These are phyloP conservation scores for Aspergillus novoparasiticus DNA, from an alignment of 2,329 filamentous ascomycete genomes.

Conservation along the genomic window DNA sequence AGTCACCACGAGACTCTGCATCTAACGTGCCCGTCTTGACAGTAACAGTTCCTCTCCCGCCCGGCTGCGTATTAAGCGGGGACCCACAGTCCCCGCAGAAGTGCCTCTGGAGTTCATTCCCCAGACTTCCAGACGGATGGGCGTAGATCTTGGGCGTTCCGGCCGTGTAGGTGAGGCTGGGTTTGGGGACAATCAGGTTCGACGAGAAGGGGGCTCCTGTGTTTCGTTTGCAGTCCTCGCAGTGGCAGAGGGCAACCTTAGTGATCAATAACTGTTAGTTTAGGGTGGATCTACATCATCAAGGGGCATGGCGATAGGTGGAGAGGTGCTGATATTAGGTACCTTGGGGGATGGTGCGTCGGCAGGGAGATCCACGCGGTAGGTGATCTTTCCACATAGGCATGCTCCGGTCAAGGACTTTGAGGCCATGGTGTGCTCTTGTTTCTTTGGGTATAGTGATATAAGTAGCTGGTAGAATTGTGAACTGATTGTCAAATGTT, in stretches of 20 bases:
- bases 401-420: conserved; percentile 18
- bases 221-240: conserved; percentile 29
- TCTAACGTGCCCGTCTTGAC: conserved; percentile 28
- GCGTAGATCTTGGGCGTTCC: conserved; percentile 24
- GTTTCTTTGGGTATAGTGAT: too few species aligned
- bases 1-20: conserved; percentile 16
- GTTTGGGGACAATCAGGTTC: conserved; percentile 23
- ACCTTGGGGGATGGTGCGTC: conserved; percentile 22
- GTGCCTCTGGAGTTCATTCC: conserved; percentile 15
- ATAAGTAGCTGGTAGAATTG: too few species aligned
- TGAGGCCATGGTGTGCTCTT: conserved; percentile 12
- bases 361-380: conserved; percentile 19
- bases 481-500: too few species aligned
- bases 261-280: neutral
- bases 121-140: conserved; percentile 15
- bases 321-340: neutral
- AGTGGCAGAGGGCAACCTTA: conserved; percentile 28
- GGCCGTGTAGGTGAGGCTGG: conserved; percentile 19
- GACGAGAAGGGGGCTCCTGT: conserved; percentile 28
- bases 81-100: conserved; percentile 29
- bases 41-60: conserved; percentile 11
- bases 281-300: neutral
- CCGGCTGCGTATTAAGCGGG: conserved; percentile 21
- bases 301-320: neutral
- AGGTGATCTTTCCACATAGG: conserved; percentile 17